Evolutionary conservation across 2,329 filamentous ascomycete species (phyloP).

Genomic region (Arthroderma sp.): DNA sequence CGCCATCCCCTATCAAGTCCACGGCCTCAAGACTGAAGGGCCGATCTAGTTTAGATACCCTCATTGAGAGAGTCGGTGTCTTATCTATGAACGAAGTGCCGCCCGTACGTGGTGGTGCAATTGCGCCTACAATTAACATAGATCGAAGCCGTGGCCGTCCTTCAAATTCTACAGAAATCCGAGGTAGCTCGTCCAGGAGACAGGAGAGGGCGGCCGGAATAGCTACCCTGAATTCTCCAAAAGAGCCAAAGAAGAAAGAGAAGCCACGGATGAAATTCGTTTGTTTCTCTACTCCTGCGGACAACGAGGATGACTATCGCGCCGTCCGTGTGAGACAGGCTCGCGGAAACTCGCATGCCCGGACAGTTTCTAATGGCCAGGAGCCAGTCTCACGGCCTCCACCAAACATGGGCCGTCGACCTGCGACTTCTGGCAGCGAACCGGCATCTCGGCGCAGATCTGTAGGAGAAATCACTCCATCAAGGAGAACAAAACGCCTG

Average conservation of each 20-base stretch:
- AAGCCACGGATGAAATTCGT: slow-evolving; percentile 19
- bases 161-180: not conserved
- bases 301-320: slow-evolving; percentile 19
- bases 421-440: not conserved
- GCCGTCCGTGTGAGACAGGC: not conserved
- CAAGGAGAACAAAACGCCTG: not conserved
- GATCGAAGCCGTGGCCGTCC: not conserved
- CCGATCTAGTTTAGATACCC: slow-evolving; percentile 72
- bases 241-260: slow-evolving; percentile 14
- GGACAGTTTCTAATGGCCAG: not conserved
- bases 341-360: not conserved
- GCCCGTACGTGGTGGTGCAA: not conserved
- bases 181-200: not conserved
- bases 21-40: slow-evolving; percentile 48
- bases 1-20: slow-evolving; percentile 26
- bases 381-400: not conserved
- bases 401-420: not conserved
- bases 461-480: not conserved
- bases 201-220: not conserved
- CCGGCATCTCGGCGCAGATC: not conserved
- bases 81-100: slow-evolving; percentile 46
- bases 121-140: not conserved
- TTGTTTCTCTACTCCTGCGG: slow-evolving; percentile 26
- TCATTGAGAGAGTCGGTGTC: slow-evolving; percentile 67
- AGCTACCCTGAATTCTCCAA: not conserved